Conservation (phyloP, 2,329 filamentous ascomycete species). For the Emmonsiellopsis sp. region DNA sequence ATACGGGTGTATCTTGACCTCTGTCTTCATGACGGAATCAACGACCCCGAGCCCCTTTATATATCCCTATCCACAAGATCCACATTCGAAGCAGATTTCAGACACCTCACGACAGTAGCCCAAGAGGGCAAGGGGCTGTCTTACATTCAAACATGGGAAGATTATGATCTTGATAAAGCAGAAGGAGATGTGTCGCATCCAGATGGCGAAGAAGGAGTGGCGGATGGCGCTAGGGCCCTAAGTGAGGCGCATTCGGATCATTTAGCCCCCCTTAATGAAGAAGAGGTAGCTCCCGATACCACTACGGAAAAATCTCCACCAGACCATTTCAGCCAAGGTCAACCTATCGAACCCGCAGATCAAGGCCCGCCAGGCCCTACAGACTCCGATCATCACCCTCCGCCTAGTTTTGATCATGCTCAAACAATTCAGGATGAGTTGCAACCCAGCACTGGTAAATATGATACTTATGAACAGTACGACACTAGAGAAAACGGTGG, state of each 20-base stretch:
- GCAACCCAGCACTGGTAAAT: not conserved
- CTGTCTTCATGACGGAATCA: conserved; percentile 48
- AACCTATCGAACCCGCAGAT: not conserved
- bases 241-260: conserved; percentile 11
- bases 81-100: conserved; percentile 44
- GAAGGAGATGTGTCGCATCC: conserved; percentile 1
- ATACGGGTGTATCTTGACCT: conserved; percentile 51
- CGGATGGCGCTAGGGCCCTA: not conserved
- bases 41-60: conserved; percentile 47
- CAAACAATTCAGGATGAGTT: not conserved
- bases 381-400: not conserved
- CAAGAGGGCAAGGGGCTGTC: conserved; percentile 50
- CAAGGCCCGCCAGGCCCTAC: not conserved
- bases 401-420: not conserved
- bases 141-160: conserved; percentile 25
- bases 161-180: conserved; percentile 11
- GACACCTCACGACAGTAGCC: conserved; percentile 43
- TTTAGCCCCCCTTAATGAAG: conserved; percentile 11
- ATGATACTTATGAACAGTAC: not conserved
- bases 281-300: not conserved
- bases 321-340: not conserved
- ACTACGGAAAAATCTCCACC: not conserved
- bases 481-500: not conserved
- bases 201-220: conserved; percentile 9
- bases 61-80: conserved; percentile 46